Base-by-base conservation (phyloP, 139 green algal genomes). In the Ettlia oleoabundans region DNA sequence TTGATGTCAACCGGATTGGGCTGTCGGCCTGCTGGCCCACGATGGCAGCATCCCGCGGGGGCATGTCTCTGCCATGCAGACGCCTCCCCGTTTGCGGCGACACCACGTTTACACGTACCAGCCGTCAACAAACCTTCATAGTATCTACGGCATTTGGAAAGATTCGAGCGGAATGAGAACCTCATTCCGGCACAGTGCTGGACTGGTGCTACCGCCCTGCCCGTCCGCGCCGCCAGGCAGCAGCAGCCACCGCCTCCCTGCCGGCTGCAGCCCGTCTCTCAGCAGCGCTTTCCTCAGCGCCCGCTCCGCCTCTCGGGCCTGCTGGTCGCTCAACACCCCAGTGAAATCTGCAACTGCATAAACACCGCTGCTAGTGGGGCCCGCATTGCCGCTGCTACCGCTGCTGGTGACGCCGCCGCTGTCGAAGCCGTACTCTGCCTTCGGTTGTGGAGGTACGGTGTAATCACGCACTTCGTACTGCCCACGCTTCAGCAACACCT, bases 401-500 rank as follows among this genome's bases (percentile, higher is more conserved):
- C 68, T 42, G 28, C 24, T 35, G 68, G 32, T 67, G 33, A 43
- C 33, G 72, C 72, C n/a, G n/a, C n/a, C n/a, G n/a, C n/a, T n/a
- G n/a, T n/a, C n/a, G n/a, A n/a, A n/a, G n/a, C n/a, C n/a, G n/a
- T 47, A 47, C 22, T 24, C 32, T 67, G 53, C 22, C 33, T 52
- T 15, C 47, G 22, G 53, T 61, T 18, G 42, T 42, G 2, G 73
- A 22, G 47, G 53, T 6, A 10, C 26, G 37, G 18, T 26, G 38
- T 80, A 80, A 33, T 28, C 30, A 3, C 73, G 73, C 35, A 80
- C 73, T 52, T 80, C 73, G 26, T 80, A 80, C 1, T 24, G 10
- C 26, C 28, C 10, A 9, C 73, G 73, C 53, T 80, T 80, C 32
- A 69, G 58, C 73, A 80, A 52, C 35, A 80, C 73, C 33, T 38